Base-by-base conservation (phyloP, 1,284 basidiomycete species). In the Rhodotorula sp. region DNA sequence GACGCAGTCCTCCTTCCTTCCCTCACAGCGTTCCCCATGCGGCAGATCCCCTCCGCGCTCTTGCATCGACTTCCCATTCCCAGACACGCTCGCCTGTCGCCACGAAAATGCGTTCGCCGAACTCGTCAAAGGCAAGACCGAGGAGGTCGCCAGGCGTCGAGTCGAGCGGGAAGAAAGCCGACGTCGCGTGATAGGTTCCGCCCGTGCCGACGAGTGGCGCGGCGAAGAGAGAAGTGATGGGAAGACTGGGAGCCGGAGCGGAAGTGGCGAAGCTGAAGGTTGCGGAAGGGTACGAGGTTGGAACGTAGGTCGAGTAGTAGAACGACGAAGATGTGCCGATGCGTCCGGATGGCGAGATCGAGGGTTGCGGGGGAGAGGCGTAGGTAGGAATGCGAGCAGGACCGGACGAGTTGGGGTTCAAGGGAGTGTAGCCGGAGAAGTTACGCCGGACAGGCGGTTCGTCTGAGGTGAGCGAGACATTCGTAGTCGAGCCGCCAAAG, bases 81-180 rank as follows among this genome's bases (percentile, higher is more conserved):
- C 68, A 74, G 15, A 73, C 64, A 4, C 66, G 47, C 57, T 58
- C 53, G 20, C 44, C 67, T 0, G 68, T 73, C 17, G 68, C 71
- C 27, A 74, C 73, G 20, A 73, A 36, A 13, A 74, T 8, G 15
- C 71, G 52, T 51, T 64, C 64, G 10, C 68, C 73, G n/a, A 39
- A 54, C 57, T 71, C 71, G 62, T 68, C 68, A 68, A 71, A 74
- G 52, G 67, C 68, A 19, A 74, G 30, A 1, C 73, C 73, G 29
- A 74, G 56, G 48, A 74, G 15, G 53, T 74, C 73, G 1, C 36
- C 54, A 8, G 66, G 68, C 10, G 66, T 62, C 19, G 61, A 39
- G 34, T 73, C 71, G 47, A 59, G 47, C 19, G 73, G 73, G 62
- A 74, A 74, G 51, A 67, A 68, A 17, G 59, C 51, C 8, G 58